Base-by-base conservation (phyloP, 768 basidiomycete species). In the Tulasnella sp. region DNA sequence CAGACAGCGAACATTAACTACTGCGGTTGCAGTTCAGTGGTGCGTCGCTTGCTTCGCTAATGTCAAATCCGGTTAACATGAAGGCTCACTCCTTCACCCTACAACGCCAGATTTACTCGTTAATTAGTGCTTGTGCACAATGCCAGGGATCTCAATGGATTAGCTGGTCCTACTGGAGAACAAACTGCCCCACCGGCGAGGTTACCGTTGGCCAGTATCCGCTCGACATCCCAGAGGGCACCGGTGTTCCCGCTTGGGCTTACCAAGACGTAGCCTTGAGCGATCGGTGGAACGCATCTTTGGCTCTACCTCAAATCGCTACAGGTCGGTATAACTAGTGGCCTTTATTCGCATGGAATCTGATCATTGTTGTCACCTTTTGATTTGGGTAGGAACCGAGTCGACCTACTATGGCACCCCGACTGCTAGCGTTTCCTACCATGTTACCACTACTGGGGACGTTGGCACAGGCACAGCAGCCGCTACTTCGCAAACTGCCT, bases 171-270 rank as follows among this genome's bases (percentile, higher is more conserved):
- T 62, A 74, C 67, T 75, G 52, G 65, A 87, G 86, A 22, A 19
- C 35, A 14, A 69, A 73, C 26, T 76, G 75, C 72, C n/a, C 75
- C 19, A 36, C 19, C 26, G 9, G 40, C 29, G 37, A 67, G 29
- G 62, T 68, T 40, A 73, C 75, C 3, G 63, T 73, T 14, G 72
- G 63, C 59, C 86, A 86, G 19, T 88, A 80, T 74, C 84, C 86
- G 0, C 66, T 79, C 16, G 75, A 78, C 19, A 78, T 89, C 65
- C 88, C 88, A 3, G 72, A 76, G 0, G 83, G 83, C 11, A 81
- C 85, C 1, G 79, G 80, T 16, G 82, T 89, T 26, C 88, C 88
- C 7, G 83, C 83, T 12, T 89, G 88, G 88, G 88, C 88, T 14
- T 89, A 85, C 73, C 78, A 85, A 36, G 83, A 87, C 71, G 84